Percentiles rank a stretch among this genome's conserved stretches.
Conservation (phyloP, 169 alveolate genomes). For the Eimeria necatrix region DNA sequence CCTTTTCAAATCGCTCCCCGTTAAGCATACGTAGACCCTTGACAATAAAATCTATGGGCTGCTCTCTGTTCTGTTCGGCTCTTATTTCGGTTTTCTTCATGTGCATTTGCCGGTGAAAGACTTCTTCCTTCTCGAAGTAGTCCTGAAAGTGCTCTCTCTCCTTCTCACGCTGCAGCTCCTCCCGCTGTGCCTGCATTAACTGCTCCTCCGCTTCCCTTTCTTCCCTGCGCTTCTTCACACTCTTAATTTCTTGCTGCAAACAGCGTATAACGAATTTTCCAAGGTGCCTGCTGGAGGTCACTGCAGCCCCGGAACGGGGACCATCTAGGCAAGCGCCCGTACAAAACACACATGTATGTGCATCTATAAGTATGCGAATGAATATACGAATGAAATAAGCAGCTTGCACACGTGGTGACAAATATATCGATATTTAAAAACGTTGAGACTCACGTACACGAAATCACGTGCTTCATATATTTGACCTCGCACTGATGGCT, state of each 20-base stretch:
- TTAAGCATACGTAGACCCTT: slow-evolving; percentile 76
- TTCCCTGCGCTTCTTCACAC: slow-evolving; percentile 79
- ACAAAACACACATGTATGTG: neutral
- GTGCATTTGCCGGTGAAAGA: slow-evolving; percentile 62
- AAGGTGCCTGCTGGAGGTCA: too few relatives aligned
- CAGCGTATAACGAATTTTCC: neutral
- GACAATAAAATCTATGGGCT: slow-evolving; percentile 72
- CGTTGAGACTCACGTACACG: too few relatives aligned
- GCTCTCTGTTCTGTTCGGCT: slow-evolving; percentile 75
- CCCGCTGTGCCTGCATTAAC: slow-evolving; percentile 80
- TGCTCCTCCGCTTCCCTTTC: slow-evolving; percentile 81
- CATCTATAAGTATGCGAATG: neutral
- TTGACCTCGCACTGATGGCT: neutral
- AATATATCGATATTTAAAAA: too few relatives aligned
- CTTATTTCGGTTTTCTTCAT: slow-evolving; percentile 72
- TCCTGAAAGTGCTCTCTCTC: slow-evolving; percentile 80
- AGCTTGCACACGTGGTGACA: too few relatives aligned
- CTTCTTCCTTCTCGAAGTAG: slow-evolving; percentile 76
- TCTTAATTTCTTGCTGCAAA: slow-evolving; percentile 77
- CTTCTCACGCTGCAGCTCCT: slow-evolving; percentile 76
- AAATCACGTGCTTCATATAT: too few relatives aligned
- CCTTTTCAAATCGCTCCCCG: slow-evolving; percentile 71
- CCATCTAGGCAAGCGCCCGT: neutral
- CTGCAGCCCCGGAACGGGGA: too few relatives aligned
- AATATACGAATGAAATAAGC: neutral